Evolutionary conservation across 768 basidiomycete genomes (phyloP).

Genomic region (Kwoniella europaea): DNA sequence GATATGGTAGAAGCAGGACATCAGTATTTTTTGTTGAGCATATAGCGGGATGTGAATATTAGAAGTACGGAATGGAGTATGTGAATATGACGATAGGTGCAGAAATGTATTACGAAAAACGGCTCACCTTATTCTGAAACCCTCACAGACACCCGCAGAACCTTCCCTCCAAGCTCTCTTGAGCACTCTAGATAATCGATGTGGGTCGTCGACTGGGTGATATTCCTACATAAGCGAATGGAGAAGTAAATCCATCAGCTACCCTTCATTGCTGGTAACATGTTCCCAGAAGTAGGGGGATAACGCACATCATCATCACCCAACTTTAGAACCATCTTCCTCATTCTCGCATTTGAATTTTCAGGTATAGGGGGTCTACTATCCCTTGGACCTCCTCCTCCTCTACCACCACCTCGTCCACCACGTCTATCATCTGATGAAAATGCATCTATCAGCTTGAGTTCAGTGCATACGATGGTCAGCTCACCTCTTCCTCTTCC

Average conservation of each 20-base stretch:
- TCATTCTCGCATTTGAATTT: conserved; percentile 43
- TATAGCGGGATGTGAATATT: background rate
- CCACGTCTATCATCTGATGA: conserved; percentile 28
- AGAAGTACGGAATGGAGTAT: background rate
- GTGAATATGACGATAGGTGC: no score
- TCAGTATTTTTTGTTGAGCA: no score
- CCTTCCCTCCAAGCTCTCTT: conserved; percentile 53
- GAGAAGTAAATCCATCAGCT: background rate
- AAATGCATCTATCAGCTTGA: conserved; percentile 4
- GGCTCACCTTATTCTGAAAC: conserved; percentile 56
- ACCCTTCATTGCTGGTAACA: background rate
- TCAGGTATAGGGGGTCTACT: conserved; percentile 35
- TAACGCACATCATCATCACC: conserved; percentile 54
- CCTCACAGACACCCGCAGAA: conserved; percentile 52
- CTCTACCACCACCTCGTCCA: conserved; percentile 30
- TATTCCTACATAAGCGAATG: conserved; percentile 50
- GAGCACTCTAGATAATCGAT: conserved; percentile 50
- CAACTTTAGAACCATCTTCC: conserved; percentile 55
- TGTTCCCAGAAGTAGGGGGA: background rate
- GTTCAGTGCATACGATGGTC: background rate
- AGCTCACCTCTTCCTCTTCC: conserved; percentile 27
- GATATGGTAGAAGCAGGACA: no score
- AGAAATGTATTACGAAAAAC: background rate
- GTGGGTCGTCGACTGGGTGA: conserved; percentile 56
- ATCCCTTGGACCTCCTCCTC: conserved; percentile 28